phyloP scores from a whole-genome alignment of 2,329 filamentous ascomycete species.

The Sphaerostilbella broomeana region DNA sequence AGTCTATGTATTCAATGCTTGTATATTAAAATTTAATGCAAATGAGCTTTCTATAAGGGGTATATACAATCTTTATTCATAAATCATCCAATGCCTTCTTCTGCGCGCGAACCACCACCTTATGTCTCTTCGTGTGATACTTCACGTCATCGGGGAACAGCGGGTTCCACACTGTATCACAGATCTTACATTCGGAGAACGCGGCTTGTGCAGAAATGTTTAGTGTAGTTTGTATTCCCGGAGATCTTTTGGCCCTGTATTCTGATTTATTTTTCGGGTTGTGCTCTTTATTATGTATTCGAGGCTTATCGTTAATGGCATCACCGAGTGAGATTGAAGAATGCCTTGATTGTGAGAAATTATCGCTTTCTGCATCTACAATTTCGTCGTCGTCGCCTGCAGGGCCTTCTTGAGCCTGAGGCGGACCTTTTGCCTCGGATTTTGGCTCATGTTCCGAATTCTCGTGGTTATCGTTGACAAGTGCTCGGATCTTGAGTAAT shows the following conservation, averaged over 20 bases:
- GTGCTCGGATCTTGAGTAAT: conserved; percentile 24
- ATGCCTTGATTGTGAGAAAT: no score
- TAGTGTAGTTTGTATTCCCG: conserved; percentile 36
- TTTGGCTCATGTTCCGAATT: no score
- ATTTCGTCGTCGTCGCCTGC: no score
- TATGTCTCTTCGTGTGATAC: conserved; percentile 35
- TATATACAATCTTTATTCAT: conserved; percentile 1
- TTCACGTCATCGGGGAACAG: conserved; percentile 38
- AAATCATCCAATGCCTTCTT: conserved; percentile 19
- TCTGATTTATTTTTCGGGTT: no score
- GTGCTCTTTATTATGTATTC: no score
- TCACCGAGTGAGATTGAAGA: no score
- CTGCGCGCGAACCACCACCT: conserved; percentile 25
- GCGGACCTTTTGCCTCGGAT: no score
- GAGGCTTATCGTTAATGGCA: no score
- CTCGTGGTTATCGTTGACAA: conserved; percentile 14
- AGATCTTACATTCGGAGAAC: conserved; percentile 38
- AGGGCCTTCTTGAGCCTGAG: no score
- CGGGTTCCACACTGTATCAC: conserved; percentile 39
- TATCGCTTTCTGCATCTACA: no score
- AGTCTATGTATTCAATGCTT: no score
- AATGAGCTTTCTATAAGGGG: background rate
- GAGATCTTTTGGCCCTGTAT: background rate
- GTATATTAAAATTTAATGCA: no score
- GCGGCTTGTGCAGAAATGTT: conserved; percentile 36